These are phyloP conservation scores for Fusarium buharicum DNA, from an alignment of 2,329 filamentous ascomycete species.

Conservation along the genomic window DNA sequence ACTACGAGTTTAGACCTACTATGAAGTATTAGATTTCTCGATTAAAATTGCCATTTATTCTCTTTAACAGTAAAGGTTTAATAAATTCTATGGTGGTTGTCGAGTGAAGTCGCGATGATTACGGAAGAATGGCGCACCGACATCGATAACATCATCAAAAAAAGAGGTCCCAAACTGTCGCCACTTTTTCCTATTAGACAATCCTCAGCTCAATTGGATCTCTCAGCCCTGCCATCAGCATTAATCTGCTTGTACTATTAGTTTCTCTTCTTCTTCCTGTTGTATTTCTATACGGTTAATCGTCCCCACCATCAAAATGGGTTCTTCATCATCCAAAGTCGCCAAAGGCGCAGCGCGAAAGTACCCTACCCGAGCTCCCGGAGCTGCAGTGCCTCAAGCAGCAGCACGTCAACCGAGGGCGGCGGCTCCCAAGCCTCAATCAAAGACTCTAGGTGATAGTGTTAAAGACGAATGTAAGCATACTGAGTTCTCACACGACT, in stretches of 20 bases:
- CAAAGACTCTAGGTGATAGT: constrained; percentile 22
- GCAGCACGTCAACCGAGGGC: constrained; percentile 32
- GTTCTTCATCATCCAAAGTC: constrained; percentile 60
- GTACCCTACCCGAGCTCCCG: constrained; percentile 56
- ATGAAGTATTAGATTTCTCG: not conserved
- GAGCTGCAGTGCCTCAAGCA: constrained; percentile 35
- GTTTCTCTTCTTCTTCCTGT: not conserved
- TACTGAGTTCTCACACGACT: not conserved
- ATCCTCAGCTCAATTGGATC: not conserved
- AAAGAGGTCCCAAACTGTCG: constrained; percentile 9
- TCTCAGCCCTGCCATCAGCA: not conserved
- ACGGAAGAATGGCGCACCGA: constrained; percentile 44
- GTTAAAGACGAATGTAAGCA: constrained; percentile 38
- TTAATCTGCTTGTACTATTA: constrained; percentile 7
- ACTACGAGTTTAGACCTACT: too few relatives aligned
- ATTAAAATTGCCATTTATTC: not conserved
- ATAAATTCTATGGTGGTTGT: not conserved
- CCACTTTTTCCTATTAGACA: constrained; percentile 5
- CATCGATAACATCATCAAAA: constrained; percentile 33
- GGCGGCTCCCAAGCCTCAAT: constrained; percentile 15
- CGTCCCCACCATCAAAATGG: constrained; percentile 47
- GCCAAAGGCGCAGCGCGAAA: constrained; percentile 54
- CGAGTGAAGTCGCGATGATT: constrained; percentile 6
- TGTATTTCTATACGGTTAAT: not conserved
- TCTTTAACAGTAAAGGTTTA: not conserved